Percentiles rank a stretch among this genome's conserved stretches.
phyloP scores from a whole-genome alignment of 345 rosid genomes.

The Syzygium aqueum region DNA sequence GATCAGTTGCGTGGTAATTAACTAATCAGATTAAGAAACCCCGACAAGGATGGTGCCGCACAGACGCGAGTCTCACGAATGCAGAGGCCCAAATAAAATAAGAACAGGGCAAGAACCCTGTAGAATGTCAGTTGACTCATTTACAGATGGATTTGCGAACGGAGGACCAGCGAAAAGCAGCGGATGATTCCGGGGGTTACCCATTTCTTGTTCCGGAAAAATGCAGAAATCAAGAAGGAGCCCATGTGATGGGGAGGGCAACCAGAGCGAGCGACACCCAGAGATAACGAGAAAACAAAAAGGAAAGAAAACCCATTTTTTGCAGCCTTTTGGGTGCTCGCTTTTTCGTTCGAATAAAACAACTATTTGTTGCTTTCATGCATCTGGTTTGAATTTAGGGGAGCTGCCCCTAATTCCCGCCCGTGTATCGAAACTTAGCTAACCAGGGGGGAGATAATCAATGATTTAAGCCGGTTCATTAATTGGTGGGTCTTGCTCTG shows the following conservation, averaged over 20 bases:
- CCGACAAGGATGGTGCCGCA: background rate
- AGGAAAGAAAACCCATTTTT: background rate
- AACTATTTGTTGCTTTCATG: background rate
- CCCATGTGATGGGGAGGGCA: background rate
- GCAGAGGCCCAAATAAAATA: background rate
- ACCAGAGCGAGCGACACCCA: background rate
- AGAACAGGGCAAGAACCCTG: background rate
- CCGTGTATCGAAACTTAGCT: background rate
- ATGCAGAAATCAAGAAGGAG: background rate
- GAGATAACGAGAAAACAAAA: background rate
- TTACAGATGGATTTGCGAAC: background rate
- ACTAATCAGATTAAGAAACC: background rate
- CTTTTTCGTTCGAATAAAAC: background rate
- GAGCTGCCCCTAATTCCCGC: background rate
- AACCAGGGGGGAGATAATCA: background rate
- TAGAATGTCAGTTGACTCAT: background rate
- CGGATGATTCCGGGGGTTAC: background rate
- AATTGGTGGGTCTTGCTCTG: background rate
- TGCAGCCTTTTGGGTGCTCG: background rate
- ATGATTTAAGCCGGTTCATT: background rate
- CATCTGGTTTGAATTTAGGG: background rate
- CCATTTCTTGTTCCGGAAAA: background rate
- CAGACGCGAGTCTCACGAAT: conserved; percentile 3
- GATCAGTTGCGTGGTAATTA: background rate
- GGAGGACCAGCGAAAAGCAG: background rate